Conservation (phyloP, 768 basidiomycete genomes). For the Phanerochaete carnosa region DNA sequence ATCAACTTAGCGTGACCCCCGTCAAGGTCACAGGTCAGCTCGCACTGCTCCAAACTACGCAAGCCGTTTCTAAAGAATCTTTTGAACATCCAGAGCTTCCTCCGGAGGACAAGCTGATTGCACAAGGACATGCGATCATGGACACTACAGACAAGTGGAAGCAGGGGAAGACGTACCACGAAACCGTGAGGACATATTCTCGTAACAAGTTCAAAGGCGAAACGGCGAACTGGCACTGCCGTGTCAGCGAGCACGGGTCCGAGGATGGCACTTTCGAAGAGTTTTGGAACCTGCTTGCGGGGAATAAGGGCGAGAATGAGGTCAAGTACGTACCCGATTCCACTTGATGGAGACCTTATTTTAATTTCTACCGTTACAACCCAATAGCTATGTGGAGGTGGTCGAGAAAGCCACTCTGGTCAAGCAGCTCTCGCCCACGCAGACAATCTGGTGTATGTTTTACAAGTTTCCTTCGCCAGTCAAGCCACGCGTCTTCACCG, state of each 20-base stretch:
- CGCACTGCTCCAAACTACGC: background rate
- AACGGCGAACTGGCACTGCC: conserved; percentile 64
- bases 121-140: conserved; percentile 52
- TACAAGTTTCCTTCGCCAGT: conserved; percentile 72
- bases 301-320: conserved; percentile 67
- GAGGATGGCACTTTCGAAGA: conserved; percentile 73
- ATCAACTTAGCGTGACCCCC: conserved; percentile 37
- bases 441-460: conserved; percentile 66
- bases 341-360: too few relatives aligned
- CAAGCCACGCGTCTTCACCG: conserved; percentile 74
- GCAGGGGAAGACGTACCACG: conserved; percentile 57
- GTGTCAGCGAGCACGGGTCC: conserved; percentile 60
- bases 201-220: conserved; percentile 51
- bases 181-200: conserved; percentile 52
- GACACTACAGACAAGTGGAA: conserved; percentile 61
- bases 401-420: conserved; percentile 62
- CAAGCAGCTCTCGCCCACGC: conserved; percentile 59
- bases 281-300: conserved; percentile 66
- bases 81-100: conserved; percentile 49
- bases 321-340: conserved; percentile 45
- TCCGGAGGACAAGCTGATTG: conserved; percentile 52
- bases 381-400: conserved; percentile 59
- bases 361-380: background rate
- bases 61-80: background rate
- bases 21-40: conserved; percentile 37